Percentiles rank a stretch among this genome's conserved stretches.
Conservation (phyloP, 495 filamentous ascomycete genomes). For the Neurospora sp. region DNA sequence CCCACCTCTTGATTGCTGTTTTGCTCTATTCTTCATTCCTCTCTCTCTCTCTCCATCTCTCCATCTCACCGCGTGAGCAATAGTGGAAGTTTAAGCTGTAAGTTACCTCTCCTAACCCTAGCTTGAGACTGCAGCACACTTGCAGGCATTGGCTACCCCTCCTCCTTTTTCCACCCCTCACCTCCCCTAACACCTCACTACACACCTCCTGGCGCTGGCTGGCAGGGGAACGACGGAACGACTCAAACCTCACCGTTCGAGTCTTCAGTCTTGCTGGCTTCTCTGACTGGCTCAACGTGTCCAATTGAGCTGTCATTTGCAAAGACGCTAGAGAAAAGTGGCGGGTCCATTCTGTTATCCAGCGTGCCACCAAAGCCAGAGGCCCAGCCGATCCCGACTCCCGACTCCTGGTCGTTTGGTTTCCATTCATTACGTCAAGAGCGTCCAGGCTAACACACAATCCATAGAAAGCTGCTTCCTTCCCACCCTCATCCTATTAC, state of each 20-base stretch:
- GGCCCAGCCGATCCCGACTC: background rate
- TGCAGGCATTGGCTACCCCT: constrained; percentile 2
- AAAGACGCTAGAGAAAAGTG: background rate
- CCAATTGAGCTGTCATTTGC: background rate
- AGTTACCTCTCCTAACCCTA: background rate
- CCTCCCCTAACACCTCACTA: background rate
- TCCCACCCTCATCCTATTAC: background rate
- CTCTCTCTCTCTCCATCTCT: background rate
- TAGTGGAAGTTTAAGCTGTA: background rate
- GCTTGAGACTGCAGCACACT: constrained; percentile 1
- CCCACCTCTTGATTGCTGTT: background rate
- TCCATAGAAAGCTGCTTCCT: background rate
- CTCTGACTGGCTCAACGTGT: background rate
- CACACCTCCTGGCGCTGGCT: background rate
- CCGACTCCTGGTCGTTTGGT: background rate
- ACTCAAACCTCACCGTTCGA: background rate
- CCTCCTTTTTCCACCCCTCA: background rate
- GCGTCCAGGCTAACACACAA: constrained; percentile 1
- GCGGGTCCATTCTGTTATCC: background rate
- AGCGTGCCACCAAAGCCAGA: background rate
- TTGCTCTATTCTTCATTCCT: constrained; percentile 1
- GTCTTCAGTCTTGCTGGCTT: background rate
- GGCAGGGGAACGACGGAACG: background rate
- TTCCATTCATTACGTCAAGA: background rate
- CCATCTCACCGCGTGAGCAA: background rate